Evolutionary conservation across 148 eudicot species (phyloP).

Genomic region (Rhododendron ferrugineum): DNA sequence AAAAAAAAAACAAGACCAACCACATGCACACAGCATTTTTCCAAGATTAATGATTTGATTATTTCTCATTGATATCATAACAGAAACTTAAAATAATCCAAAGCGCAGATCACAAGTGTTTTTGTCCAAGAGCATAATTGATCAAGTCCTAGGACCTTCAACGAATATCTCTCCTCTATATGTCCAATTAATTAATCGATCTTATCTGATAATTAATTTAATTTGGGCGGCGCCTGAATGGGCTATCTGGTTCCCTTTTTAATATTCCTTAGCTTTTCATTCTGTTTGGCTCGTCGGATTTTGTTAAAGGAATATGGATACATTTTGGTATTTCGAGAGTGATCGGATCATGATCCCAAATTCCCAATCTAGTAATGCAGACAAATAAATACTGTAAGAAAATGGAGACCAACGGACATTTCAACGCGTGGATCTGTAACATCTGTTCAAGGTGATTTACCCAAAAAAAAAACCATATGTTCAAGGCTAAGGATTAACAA

Average conservation of each 20-base stretch:
- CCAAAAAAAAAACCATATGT: too few relatives aligned
- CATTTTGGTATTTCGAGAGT: not conserved
- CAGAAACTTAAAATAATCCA: not conserved
- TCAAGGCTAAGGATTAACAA: not conserved
- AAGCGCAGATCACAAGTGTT: not conserved
- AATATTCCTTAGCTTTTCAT: not conserved
- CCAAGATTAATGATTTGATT: not conserved
- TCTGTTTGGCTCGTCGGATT: not conserved
- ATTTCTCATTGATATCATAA: not conserved
- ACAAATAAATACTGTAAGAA: not conserved
- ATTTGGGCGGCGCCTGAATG: slow-evolving; percentile 29
- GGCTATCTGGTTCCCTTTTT: not conserved
- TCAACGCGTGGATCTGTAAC: not conserved
- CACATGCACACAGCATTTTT: not conserved
- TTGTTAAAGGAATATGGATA: not conserved
- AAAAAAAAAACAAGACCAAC: not conserved
- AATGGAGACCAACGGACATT: not conserved
- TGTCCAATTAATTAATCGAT: not conserved
- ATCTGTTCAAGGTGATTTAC: not conserved
- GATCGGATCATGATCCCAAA: not conserved
- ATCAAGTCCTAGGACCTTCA: not conserved
- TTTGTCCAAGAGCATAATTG: slow-evolving; percentile 6
- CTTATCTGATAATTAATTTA: slow-evolving; percentile 19
- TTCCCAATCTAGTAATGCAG: too few relatives aligned
- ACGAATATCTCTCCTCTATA: too few relatives aligned